These are phyloP conservation scores for Podospora fimiseda DNA, from an alignment of 495 filamentous ascomycete species.

Conservation along the genomic window DNA sequence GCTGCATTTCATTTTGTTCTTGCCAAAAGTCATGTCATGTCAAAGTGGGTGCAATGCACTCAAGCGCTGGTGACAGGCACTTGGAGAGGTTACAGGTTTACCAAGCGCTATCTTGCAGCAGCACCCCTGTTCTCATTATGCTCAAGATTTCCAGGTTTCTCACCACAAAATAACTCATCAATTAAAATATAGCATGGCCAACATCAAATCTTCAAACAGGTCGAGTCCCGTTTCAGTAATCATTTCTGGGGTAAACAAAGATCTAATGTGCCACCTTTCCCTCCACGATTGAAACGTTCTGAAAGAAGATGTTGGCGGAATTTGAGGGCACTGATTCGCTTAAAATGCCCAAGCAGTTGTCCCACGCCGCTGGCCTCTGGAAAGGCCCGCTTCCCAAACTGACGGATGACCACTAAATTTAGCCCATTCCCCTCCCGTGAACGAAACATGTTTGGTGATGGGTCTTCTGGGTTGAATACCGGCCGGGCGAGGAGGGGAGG, in stretches of 20 bases:
- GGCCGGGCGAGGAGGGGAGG: neutral
- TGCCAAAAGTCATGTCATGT: neutral
- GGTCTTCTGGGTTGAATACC: neutral
- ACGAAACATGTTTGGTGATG: neutral
- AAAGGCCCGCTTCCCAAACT: neutral
- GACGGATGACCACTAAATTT: neutral
- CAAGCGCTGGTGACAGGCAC: neutral
- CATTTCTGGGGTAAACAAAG: neutral
- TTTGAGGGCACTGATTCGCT: neutral
- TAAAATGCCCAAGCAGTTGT: neutral
- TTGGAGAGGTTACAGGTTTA: too few species aligned
- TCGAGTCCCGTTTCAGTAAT: neutral
- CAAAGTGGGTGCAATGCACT: neutral
- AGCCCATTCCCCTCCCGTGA: too few species aligned
- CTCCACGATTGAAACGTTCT: neutral
- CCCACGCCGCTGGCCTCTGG: neutral
- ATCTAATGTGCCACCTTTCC: neutral
- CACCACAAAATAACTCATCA: too few species aligned
- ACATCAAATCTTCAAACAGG: neutral
- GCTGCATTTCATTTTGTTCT: too few species aligned
- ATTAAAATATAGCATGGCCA: neutral
- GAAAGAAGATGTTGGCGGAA: neutral
- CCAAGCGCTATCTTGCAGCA: too few species aligned
- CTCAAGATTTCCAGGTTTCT: too few species aligned
- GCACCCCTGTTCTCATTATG: neutral